phyloP scores from a whole-genome alignment of 176 grass and related monocot genomes.

The Zizania latifolia region DNA sequence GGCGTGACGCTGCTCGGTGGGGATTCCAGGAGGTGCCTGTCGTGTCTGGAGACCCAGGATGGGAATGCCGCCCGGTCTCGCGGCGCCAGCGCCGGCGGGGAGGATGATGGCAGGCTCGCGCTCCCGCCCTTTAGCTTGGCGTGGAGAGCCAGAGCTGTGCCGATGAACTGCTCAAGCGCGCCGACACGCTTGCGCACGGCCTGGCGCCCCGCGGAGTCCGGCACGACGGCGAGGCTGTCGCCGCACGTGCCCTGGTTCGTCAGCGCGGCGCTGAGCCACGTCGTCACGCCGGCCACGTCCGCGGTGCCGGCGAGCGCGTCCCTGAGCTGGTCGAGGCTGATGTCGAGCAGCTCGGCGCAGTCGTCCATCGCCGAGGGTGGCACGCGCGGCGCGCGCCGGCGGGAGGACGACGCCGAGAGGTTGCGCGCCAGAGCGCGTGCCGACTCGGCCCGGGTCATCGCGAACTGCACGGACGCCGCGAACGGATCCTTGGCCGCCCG shows the following conservation, averaged over 20 bases:
- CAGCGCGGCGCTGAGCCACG: slow-evolving; percentile 89
- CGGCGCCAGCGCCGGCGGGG: neutral
- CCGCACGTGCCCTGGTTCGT: slow-evolving; percentile 79
- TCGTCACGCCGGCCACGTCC: slow-evolving; percentile 37
- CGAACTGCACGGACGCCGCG: slow-evolving; percentile 66
- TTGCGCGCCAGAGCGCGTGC: slow-evolving; percentile 55
- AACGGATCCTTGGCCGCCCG: slow-evolving; percentile 28
- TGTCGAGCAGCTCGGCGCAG: slow-evolving; percentile 75
- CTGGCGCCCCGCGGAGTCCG: slow-evolving; percentile 11
- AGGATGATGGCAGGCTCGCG: neutral
- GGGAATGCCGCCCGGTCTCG: slow-evolving; percentile 24
- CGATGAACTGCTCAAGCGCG: slow-evolving; percentile 48
- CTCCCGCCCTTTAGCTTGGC: neutral
- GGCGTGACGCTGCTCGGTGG: slow-evolving; percentile 20
- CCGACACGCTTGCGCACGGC: slow-evolving; percentile 31
- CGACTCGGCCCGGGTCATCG: slow-evolving; percentile 40
- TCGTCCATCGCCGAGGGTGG: slow-evolving; percentile 41
- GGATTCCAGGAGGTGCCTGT: slow-evolving; percentile 50
- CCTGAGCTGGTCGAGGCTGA: slow-evolving; percentile 52
- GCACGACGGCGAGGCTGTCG: slow-evolving; percentile 49
- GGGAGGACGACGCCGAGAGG: slow-evolving; percentile 19
- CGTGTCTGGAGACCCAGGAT: slow-evolving; percentile 40
- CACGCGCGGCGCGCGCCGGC: neutral
- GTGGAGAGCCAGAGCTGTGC: slow-evolving; percentile 72
- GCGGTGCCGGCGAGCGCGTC: slow-evolving; percentile 26